Conservation (phyloP, 306 rosid species). For the Oemleria cerasiformis region DNA sequence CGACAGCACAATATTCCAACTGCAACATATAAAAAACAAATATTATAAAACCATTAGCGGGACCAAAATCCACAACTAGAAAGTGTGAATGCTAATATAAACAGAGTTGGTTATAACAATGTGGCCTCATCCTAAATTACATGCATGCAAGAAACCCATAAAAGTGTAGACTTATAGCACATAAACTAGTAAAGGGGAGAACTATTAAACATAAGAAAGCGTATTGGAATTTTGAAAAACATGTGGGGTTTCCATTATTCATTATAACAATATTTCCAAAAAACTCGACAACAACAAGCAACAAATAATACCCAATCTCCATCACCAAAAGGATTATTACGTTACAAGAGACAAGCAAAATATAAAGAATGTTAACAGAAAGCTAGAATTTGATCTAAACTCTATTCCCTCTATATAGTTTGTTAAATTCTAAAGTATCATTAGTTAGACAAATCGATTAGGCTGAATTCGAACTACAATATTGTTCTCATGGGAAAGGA, state of each 20-base stretch:
- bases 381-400: not conserved
- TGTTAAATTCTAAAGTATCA: too few species aligned
- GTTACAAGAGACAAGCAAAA: not conserved
- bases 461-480: conserved; percentile 8
- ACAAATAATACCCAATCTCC: not conserved
- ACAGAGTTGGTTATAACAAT: not conserved
- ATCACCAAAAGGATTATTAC: not conserved
- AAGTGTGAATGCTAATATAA: not conserved
- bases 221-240: not conserved
- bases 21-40: conserved; percentile 35
- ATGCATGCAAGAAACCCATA: not conserved
- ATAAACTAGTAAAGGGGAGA: not conserved
- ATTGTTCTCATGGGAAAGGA: not conserved
- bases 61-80: not conserved
- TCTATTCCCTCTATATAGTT: not conserved
- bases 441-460: not conserved
- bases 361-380: not conserved
- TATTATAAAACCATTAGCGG: not conserved
- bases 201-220: not conserved
- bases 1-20: conserved; percentile 72
- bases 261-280: not conserved
- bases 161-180: not conserved
- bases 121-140: not conserved
- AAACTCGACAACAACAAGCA: not conserved
- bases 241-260: not conserved